A percentile compares a stretch with the other conserved stretches of the same genome.
phyloP scores from a whole-genome alignment of 1,284 basidiomycete genomes.

The Bjerkandera adusta region DNA sequence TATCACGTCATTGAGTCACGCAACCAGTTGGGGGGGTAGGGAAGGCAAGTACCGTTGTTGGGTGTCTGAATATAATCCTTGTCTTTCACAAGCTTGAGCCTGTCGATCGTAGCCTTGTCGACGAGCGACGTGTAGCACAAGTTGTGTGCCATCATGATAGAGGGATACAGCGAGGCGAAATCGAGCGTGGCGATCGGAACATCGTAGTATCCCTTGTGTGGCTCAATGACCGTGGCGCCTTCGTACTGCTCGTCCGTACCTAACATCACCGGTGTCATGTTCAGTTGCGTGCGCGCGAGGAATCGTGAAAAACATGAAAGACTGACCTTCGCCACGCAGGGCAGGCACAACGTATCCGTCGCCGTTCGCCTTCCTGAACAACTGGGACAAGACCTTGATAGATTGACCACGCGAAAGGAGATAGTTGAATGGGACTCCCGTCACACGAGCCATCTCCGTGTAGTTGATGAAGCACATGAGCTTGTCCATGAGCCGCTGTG shows the following conservation, averaged over 20 bases:
- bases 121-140: conserved; percentile 93
- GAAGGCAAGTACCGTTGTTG: conserved; percentile 86
- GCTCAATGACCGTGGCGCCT: conserved; percentile 96
- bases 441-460: conserved; percentile 94
- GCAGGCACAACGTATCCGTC: conserved; percentile 87
- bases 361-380: conserved; percentile 86
- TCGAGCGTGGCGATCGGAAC: conserved; percentile 94
- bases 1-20: background rate
- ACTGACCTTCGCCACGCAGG: conserved; percentile 75
- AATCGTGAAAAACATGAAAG: background rate
- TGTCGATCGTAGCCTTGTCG: conserved; percentile 75
- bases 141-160: conserved; percentile 99
- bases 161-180: conserved; percentile 96
- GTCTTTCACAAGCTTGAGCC: conserved; percentile 75
- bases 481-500: conserved; percentile 91
- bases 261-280: conserved; percentile 26
- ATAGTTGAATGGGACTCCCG: conserved; percentile 97
- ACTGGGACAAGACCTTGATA: conserved; percentile 93
- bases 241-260: conserved; percentile 94
- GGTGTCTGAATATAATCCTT: conserved; percentile 91
- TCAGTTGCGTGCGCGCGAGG: background rate
- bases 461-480: conserved; percentile 98
- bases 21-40: too few relatives aligned
- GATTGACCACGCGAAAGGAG: conserved; percentile 90
- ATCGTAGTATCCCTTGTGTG: conserved; percentile 91